Evolutionary conservation across 441 rosid species (phyloP), one percentile per base, ranked within the genome.

Genomic region (Mallotus repandus): DNA sequence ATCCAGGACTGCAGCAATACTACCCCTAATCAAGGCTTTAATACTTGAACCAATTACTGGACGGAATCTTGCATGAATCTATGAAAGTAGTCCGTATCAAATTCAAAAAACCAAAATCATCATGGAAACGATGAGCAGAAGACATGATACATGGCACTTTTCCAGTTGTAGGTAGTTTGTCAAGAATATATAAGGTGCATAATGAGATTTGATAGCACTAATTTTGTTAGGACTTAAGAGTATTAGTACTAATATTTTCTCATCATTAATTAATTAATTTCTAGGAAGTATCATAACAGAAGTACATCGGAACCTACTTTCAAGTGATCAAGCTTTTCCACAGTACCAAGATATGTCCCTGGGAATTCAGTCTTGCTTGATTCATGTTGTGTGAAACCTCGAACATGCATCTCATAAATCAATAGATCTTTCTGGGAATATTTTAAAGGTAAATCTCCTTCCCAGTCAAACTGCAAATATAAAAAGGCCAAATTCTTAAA

Each of bases 311-410:
- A 66, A 55, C 74, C 69, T 84, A 91, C 99, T 96, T 91, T 87
- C 84, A 95, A 84, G 83, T 95, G 94, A 80, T 92, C 98, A 83
- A 95, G 96, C 89, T 89, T 92, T 84, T 92, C 97, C 74, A 89
- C 91, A 45, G 84, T 79, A 75, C 93, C 99, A 64, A 76, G 86
- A 79, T 89, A 95, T 76, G 97, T 92, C 60, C 98, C 98, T 79
- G 99, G 98, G 76, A 80, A 86, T 68, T 89, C 84, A 68, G 84
- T 75, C 78, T 70, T 71, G 65, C 99, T 92, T 71, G 97, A 92
- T 78, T 95, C 93, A 66, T 95, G 98, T 77, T 69, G 86, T 55
- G 99, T 95, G 84, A 83, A 95, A 69, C 97, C 99, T 61, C 98
- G 94, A 41, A 95, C 93, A 80, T 95, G 98, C 93, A 92, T 88